A percentile compares a stretch with the other conserved stretches of the same genome.
Conservation (phyloP, 2,329 filamentous ascomycete genomes). For the Pseudophaeomoniella oleicola region DNA sequence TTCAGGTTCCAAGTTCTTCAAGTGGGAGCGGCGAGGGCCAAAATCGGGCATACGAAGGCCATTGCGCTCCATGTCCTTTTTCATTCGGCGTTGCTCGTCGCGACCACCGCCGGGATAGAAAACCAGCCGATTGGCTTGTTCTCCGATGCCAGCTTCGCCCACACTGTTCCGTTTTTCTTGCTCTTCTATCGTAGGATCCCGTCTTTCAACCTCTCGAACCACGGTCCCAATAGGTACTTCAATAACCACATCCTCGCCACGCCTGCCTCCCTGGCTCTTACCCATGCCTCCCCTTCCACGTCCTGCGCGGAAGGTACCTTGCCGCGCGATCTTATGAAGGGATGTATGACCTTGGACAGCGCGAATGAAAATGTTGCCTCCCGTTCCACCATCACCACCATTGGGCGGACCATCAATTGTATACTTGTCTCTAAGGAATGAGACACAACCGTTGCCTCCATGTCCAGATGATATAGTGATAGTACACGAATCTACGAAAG, state of each 20-base stretch:
- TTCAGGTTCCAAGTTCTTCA: conserved; percentile 53
- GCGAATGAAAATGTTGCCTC: conserved; percentile 89
- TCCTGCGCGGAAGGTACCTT: conserved; percentile 42
- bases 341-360: conserved; percentile 83
- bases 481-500: conserved; percentile 75
- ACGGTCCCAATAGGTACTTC: conserved; percentile 89
- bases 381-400: conserved; percentile 83
- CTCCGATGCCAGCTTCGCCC: conserved; percentile 8
- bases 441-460: conserved; percentile 86
- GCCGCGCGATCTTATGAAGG: conserved; percentile 74
- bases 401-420: conserved; percentile 81
- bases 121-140: conserved; percentile 55
- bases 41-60: conserved; percentile 33
- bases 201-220: conserved; percentile 63
- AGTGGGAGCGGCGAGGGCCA: conserved; percentile 36
- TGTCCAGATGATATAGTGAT: conserved; percentile 63
- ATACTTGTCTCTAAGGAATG: conserved; percentile 84
- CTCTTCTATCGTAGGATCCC: conserved; percentile 64
- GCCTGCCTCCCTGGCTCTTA: conserved; percentile 45
- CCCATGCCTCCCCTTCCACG: conserved; percentile 32
- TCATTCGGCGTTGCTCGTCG: conserved; percentile 6
- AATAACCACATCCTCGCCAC: conserved; percentile 76
- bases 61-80: background rate
- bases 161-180: conserved; percentile 21
- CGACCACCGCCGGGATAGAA: conserved; percentile 54